These are phyloP conservation scores for Silybum marianum DNA, from an alignment of 129 eudicot genomes.

Conservation along the genomic window DNA sequence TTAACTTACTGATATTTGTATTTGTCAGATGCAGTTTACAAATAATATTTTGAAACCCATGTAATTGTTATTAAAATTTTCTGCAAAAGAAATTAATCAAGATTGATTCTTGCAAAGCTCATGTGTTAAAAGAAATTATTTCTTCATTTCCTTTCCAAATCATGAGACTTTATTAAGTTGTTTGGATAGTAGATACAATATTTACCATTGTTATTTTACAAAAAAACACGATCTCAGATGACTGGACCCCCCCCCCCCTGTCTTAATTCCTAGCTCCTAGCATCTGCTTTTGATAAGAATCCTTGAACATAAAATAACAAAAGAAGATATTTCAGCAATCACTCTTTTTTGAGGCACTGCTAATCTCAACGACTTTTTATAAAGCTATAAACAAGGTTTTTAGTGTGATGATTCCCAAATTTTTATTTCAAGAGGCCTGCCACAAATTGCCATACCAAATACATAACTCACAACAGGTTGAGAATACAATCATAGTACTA, in stretches of 20 bases:
- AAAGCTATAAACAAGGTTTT: not conserved
- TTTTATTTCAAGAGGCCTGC: not conserved
- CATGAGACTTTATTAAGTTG: too few species aligned
- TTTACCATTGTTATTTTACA: too few species aligned
- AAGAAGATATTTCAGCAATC: not conserved
- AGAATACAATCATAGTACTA: not conserved
- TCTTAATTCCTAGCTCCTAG: not conserved
- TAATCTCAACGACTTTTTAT: not conserved
- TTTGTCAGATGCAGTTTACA: not conserved
- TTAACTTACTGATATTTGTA: not conserved
- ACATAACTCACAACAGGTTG: not conserved
- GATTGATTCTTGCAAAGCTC: not conserved
- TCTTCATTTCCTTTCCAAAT: not conserved
- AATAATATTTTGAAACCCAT: not conserved
- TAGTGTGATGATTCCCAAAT: not conserved
- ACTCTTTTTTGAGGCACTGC: not conserved
- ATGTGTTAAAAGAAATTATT: not conserved
- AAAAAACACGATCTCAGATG: too few species aligned
- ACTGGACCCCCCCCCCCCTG: too few species aligned
- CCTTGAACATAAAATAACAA: not conserved
- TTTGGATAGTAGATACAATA: too few species aligned
- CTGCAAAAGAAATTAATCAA: not conserved
- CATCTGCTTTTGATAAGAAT: not conserved
- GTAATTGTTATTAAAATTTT: not conserved
- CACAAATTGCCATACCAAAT: not conserved